Evolutionary conservation across 2,329 filamentous ascomycete genomes (phyloP), one percentile per base, ranked within the genome.

Genomic region (Ascochyta clinopodiicola): DNA sequence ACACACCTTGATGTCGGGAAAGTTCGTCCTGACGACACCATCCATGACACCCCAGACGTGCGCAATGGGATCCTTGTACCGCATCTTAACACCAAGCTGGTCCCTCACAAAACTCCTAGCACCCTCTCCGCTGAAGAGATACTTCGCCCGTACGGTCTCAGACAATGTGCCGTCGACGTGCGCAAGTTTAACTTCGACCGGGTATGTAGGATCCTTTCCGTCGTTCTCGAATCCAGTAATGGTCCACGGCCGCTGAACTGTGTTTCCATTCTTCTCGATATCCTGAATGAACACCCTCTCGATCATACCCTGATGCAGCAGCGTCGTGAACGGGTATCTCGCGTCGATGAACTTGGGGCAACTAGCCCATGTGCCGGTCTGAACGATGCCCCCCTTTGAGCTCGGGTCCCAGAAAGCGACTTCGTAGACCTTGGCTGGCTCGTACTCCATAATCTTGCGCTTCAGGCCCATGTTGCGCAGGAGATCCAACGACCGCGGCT

Each of bases 391-490:
- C 12, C 68, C 85, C 57, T 81, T 79, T 1, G 78, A 69, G 47
- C 72, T 70, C 17, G 86, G 85, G 66, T 88, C 84, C 86, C 86
- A 88, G 70, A 88, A 88, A 6, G 86, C 84, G 29, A 88, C 86
- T 66, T 88, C 85, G 70, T 84, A 96, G 24, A 97, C 91, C 68
- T 91, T 91, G 1, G 92, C 92, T 6, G 93, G 93, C 61, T 92
- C 86, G 70, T 94, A 83, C 19, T 87, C 89, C 92, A 96, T 96
- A 70, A 96, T 90, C 51, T 87, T 86, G 39, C 90, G 86, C 79
- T 96, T 96, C 53, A 96, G 80, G 1, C 91, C 92, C 88, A 96
- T 91, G 71, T 96, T 96, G 47, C 90, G 87, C 43, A 96, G 81
- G 15, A 96, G 84, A 67, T 96, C 92, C 22, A 96, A 82, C 0